A percentile compares a stretch with the other conserved stretches of the same genome.
phyloP scores from a whole-genome alignment of 2,329 filamentous ascomycete genomes.

The Ophiostoma triangulosporum region DNA sequence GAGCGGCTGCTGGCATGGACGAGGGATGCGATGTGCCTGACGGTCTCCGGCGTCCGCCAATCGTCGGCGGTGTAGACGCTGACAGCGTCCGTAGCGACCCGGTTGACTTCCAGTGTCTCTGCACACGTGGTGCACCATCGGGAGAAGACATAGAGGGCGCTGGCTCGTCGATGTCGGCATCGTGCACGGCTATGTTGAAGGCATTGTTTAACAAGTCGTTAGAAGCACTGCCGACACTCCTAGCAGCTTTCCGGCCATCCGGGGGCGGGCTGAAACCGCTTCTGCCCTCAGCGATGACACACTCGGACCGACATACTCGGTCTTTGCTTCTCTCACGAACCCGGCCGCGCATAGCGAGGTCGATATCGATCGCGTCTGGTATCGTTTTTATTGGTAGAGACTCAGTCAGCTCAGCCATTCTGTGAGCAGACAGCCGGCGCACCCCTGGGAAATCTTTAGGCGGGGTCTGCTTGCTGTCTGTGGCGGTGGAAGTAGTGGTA shows the following conservation, averaged over 20 bases:
- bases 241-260: too few relatives aligned
- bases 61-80: slow-evolving; percentile 36
- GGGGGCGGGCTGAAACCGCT: neutral
- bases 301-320: neutral
- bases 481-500: neutral
- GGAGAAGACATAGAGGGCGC: neutral
- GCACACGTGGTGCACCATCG: neutral
- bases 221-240: neutral
- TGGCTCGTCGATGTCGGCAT: neutral
- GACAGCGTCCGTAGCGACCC: slow-evolving; percentile 24
- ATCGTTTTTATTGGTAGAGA: neutral
- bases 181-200: neutral
- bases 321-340: neutral
- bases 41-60: slow-evolving; percentile 20
- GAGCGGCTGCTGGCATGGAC: slow-evolving; percentile 15
- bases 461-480: neutral
- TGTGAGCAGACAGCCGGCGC: neutral
- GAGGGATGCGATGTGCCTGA: slow-evolving; percentile 9
- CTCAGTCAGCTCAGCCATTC: neutral
- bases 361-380: neutral
- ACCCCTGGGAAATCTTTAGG: neutral
- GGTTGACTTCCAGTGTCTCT: slow-evolving; percentile 5
- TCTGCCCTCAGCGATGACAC: neutral
- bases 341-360: neutral
- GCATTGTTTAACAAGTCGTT: neutral